These are phyloP conservation scores for Hymenoscyphus fraxineus DNA, from an alignment of 2,329 filamentous ascomycete genomes.

Conservation along the genomic window DNA sequence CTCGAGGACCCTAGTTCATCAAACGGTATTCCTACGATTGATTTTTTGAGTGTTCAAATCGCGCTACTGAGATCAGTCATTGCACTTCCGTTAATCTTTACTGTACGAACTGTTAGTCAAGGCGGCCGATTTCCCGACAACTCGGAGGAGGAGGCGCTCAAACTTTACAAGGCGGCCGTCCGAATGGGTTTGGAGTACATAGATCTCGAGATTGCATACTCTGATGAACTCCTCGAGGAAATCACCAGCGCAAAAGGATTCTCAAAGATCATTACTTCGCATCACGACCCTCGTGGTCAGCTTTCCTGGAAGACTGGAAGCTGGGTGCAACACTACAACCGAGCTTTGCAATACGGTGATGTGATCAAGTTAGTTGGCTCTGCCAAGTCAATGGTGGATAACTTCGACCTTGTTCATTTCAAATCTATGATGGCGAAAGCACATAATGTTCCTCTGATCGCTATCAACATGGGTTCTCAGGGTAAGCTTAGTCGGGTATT, in stretches of 20 bases:
- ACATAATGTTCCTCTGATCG: slow-evolving; percentile 81
- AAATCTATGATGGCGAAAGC: slow-evolving; percentile 68
- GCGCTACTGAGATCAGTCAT: slow-evolving; percentile 70
- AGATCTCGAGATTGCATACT: slow-evolving; percentile 86
- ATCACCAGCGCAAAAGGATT: slow-evolving; percentile 63
- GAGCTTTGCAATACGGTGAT: slow-evolving; percentile 83
- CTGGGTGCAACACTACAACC: slow-evolving; percentile 88
- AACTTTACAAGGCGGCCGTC: slow-evolving; percentile 74
- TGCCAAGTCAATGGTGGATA: slow-evolving; percentile 74
- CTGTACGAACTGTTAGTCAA: slow-evolving; percentile 78
- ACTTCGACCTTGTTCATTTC: slow-evolving; percentile 80
- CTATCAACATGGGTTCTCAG: slow-evolving; percentile 87
- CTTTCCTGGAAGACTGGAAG: slow-evolving; percentile 90
- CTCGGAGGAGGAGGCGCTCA: slow-evolving; percentile 64
- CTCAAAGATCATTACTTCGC: slow-evolving; percentile 87
- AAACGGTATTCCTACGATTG: slow-evolving; percentile 56
- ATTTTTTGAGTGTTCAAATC: slow-evolving; percentile 79
- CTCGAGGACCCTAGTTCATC: slow-evolving; percentile 63
- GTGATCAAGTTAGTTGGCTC: slow-evolving; percentile 91
- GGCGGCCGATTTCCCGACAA: slow-evolving; percentile 84
- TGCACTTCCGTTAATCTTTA: slow-evolving; percentile 84
- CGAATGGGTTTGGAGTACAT: slow-evolving; percentile 87
- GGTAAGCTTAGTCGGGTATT: slow-evolving; percentile 88
- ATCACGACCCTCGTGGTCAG: slow-evolving; percentile 77
- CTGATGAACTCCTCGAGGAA: slow-evolving; percentile 67